Conservation (phyloP, 1,284 basidiomycete species). For the Malassezia furfur region DNA sequence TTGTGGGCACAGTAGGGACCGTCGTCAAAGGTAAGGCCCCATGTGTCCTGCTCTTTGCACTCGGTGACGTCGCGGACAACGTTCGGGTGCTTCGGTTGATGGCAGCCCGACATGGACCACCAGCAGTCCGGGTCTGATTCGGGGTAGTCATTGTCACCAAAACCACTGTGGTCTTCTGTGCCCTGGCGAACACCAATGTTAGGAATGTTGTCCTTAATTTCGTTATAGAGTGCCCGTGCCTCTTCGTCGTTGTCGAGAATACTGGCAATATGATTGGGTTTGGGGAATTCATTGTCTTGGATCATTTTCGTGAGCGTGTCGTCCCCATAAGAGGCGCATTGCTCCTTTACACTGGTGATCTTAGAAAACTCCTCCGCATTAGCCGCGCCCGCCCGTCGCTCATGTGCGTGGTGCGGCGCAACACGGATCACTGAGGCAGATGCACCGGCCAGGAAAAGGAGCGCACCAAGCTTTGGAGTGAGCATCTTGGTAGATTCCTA, state of each 20-base stretch:
- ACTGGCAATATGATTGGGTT: constrained; percentile 47
- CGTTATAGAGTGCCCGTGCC: constrained; percentile 38
- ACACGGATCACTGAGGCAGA: too few relatives aligned
- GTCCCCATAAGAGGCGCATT: background rate
- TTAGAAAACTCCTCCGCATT: constrained; percentile 16
- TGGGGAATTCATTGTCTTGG: constrained; percentile 17
- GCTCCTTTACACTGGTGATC: constrained; percentile 15
- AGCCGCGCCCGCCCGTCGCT: background rate
- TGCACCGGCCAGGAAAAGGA: too few relatives aligned
- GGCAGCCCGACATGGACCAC: constrained; percentile 36
- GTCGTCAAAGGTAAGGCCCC: constrained; percentile 54
- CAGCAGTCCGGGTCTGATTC: constrained; percentile 38
- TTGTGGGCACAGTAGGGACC: constrained; percentile 51
- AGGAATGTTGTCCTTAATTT: constrained; percentile 28
- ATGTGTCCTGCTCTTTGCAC: constrained; percentile 52
- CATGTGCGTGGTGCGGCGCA: background rate
- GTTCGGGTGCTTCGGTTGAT: constrained; percentile 34
- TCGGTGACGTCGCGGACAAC: constrained; percentile 48
- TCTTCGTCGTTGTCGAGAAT: constrained; percentile 49
- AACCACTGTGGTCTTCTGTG: background rate
- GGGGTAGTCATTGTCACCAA: background rate
- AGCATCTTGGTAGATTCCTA: too few relatives aligned
- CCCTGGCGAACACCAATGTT: background rate
- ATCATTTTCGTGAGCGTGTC: constrained; percentile 20
- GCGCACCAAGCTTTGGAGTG: too few relatives aligned